Base-by-base conservation (phyloP, 352 stramenopile genomes). In the Globisporangium carolinianum region DNA sequence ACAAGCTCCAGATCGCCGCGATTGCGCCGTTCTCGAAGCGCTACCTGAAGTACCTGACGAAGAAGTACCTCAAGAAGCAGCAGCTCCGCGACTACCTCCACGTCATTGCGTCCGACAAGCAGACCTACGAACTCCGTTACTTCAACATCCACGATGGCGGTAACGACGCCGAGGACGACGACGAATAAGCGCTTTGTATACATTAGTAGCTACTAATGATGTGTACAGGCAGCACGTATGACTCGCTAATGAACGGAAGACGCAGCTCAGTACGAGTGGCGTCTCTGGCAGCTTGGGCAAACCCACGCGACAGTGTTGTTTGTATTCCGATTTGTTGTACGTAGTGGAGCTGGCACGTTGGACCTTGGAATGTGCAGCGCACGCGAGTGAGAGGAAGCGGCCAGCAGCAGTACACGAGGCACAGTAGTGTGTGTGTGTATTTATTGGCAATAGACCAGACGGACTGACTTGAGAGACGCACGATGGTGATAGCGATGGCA, bases 51-150 rank as follows among this genome's bases (percentile, higher is more conserved):
- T 99, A 99, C 84, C 73, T 99, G 32, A 98, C 96, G 61, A 99
- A 99, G 94, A 98, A 99, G 87, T 99, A 99, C 93, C 83, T 99
- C 68, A 99, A 99, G 92, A 99, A 99, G 90, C 97, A 99, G 75
- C 95, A 99, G 77, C 82, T 99, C 57, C 95, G 97, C 73, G 97
- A 99, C 89, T 99, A 99, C 83, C 78, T 99, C 53, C 96, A 98
- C 77, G 97, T 99, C 41, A 97, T 99, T 83, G 97, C 97, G 46
- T 94, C 87, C 62, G 95, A 96, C 74, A 99, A 98, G 87, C 94
- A 98, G 75, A 98, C 96, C 55, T 99, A 99, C 85, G 96, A 99
- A 80, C 79, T 99, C 55, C 83, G 92, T 75, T 99, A 99, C 85
- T 99, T 98, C 87, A 97, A 96, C 68, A 98, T 99, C 78, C 90